phyloP scores from a whole-genome alignment of 2,329 filamentous ascomycete species.

The Epichloe hybrida region DNA sequence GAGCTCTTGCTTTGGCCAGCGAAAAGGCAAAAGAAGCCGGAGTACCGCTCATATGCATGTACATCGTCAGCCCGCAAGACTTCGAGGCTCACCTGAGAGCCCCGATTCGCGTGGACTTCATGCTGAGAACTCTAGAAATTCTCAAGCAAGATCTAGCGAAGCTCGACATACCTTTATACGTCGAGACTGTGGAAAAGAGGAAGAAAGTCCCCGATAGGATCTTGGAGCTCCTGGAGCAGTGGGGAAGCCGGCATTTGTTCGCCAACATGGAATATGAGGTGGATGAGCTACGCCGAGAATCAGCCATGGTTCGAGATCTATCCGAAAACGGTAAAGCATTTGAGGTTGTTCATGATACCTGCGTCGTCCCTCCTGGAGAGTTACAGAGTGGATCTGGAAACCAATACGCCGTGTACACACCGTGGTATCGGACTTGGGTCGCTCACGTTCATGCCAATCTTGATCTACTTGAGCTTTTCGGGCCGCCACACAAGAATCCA shows the following conservation, averaged over 20 bases:
- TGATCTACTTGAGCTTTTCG: constrained; percentile 49
- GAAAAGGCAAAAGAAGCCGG: constrained; percentile 50
- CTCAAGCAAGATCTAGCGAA: constrained; percentile 53
- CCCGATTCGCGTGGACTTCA: constrained; percentile 65
- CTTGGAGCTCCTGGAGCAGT: constrained; percentile 51
- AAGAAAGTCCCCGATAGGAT: constrained; percentile 48
- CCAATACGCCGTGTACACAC: constrained; percentile 73
- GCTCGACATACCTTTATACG: constrained; percentile 63
- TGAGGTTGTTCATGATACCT: constrained; percentile 66
- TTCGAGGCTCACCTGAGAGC: constrained; percentile 67
- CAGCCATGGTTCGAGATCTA: constrained; percentile 46
- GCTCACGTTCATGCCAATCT: constrained; percentile 57
- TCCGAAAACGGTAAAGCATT: constrained; percentile 53
- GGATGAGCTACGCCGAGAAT: constrained; percentile 72
- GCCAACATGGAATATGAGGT: constrained; percentile 87
- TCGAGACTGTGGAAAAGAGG: constrained; percentile 57
- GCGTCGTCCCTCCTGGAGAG: constrained; percentile 62
- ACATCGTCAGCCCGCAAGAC: constrained; percentile 71
- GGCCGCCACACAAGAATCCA: constrained; percentile 28
- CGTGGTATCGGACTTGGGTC: constrained; percentile 71
- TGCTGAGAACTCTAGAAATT: constrained; percentile 54
- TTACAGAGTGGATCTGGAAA: constrained; percentile 55
- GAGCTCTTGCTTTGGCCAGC: constrained; percentile 51
- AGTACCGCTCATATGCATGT: constrained; percentile 62
- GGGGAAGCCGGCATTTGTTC: constrained; percentile 63